Evolutionary conservation across 2,329 filamentous ascomycete genomes (phyloP).

Genomic region (Aspergillus sp.): DNA sequence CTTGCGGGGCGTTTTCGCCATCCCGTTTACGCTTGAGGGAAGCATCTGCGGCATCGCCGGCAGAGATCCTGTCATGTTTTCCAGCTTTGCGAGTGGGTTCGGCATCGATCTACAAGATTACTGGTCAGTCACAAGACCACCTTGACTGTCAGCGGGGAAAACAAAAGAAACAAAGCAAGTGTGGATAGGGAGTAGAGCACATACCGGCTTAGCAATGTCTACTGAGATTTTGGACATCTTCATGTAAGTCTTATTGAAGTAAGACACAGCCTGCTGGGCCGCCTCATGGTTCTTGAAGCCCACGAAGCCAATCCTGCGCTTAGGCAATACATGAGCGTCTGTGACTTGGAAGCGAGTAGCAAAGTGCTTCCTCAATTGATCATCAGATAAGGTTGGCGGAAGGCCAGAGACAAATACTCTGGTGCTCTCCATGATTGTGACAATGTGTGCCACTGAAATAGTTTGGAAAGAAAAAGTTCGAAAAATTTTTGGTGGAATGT

Average conservation of each 20-base stretch:
- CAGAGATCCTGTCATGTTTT: slow-evolving; percentile 27
- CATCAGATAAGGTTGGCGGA: slow-evolving; percentile 80
- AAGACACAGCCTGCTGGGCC: slow-evolving; percentile 81
- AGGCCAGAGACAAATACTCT: slow-evolving; percentile 72
- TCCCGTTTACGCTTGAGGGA: slow-evolving; percentile 45
- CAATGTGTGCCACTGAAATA: slow-evolving; percentile 5
- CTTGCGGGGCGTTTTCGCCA: slow-evolving; percentile 62
- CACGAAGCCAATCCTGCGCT: slow-evolving; percentile 91
- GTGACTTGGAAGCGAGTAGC: slow-evolving; percentile 75
- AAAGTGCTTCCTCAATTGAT: slow-evolving; percentile 88
- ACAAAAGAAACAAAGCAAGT: slow-evolving; percentile 14
- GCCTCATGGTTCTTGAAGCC: slow-evolving; percentile 84
- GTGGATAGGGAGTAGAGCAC: slow-evolving; percentile 28
- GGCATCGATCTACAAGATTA: slow-evolving; percentile 43
- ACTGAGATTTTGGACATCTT: slow-evolving; percentile 93
- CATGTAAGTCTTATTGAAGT: slow-evolving; percentile 94
- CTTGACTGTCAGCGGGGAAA: slow-evolving; percentile 35
- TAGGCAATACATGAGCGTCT: slow-evolving; percentile 86
- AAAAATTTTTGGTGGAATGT: slow-evolving; percentile 20
- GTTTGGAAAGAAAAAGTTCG: slow-evolving; percentile 13
- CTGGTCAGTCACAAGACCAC: slow-evolving; percentile 44
- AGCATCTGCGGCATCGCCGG: slow-evolving; percentile 26
- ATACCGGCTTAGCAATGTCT: slow-evolving; percentile 80
- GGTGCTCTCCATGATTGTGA: slow-evolving; percentile 68
- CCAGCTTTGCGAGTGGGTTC: slow-evolving; percentile 31